Evolutionary conservation across 805 yeast genomes (phyloP), one percentile per base, ranked within the genome.

Genomic region (Candida krabiensis): DNA sequence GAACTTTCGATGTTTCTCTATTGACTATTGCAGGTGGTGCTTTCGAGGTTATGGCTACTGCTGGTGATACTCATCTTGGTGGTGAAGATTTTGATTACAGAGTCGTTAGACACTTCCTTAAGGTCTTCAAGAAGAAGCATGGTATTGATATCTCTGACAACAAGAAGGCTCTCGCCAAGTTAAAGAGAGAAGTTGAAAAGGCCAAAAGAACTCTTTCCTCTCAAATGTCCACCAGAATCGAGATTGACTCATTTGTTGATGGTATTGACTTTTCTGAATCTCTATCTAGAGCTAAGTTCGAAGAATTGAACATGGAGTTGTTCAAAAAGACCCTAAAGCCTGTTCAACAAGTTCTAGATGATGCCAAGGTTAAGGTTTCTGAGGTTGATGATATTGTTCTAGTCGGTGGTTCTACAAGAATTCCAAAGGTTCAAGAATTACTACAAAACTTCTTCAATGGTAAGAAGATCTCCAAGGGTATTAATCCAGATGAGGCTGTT

Each of bases 371-470:
- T 49, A 81, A 82, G 67, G 86, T 86, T 71, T 71, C 82, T 49
- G 96, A 87, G 56, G 79, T 91, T 57, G 88, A 91, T 66, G 99
- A 91, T 61, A 89, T 91, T 62, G 98, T 91, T 30, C 75, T 91
- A 37, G 99, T 91, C 61, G 99, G 99, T 77, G 99, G 99, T 70
- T 91, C 99, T 28, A 93, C 99, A 40, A 87, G 98, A 79, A 93
- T 91, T 73, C 99, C 98, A 71, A 93, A 89, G 78, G 91, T 91
- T 55, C 98, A 90, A 75, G 85, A 86, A 71, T 77, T 91, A 58
- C 78, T 91, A 54, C 95, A 91, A 71, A 77, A 83, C 50, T 89
- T 70, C 79, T 91, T 91, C 64, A 81, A 84, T 60, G 96, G 96
- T 58, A 91, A 93, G 78, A 89, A 89, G 71, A 91, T 95, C 51